phyloP scores from a whole-genome alignment of 2,329 filamentous ascomycete genomes.

The Coleophoma eucalyptorum region DNA sequence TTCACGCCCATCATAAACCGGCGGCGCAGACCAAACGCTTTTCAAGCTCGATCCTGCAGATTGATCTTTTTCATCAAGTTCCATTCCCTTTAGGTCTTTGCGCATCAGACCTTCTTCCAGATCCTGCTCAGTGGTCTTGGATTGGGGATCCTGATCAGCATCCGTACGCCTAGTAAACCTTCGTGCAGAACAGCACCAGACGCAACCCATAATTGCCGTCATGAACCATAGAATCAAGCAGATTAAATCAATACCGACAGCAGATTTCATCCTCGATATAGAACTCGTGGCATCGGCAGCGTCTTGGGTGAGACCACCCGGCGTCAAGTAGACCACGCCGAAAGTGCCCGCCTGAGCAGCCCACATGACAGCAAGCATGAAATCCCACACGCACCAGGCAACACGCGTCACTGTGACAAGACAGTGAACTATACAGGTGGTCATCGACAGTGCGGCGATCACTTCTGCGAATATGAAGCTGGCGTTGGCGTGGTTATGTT shows the following conservation, averaged over 20 bases:
- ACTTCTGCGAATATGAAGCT: constrained; percentile 64
- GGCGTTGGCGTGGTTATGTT: constrained; percentile 1
- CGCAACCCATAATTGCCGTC: constrained; percentile 1
- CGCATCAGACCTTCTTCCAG: too few species aligned
- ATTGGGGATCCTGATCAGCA: background rate
- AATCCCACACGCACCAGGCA: constrained; percentile 61
- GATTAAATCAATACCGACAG: constrained; percentile 74
- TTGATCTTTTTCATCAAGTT: too few species aligned
- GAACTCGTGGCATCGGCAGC: background rate
- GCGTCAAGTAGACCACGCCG: constrained; percentile 44
- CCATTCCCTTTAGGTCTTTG: too few species aligned
- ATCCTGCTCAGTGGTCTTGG: too few species aligned
- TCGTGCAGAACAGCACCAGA: constrained; percentile 5
- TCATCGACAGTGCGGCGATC: constrained; percentile 57
- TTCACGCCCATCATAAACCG: too few species aligned
- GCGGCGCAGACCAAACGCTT: too few species aligned
- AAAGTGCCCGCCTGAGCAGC: constrained; percentile 78
- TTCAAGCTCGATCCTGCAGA: too few species aligned
- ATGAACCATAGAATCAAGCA: constrained; percentile 70
- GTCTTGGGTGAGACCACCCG: background rate
- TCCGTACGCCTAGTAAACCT: constrained; percentile 3
- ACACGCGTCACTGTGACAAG: constrained; percentile 46
- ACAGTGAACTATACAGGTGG: constrained; percentile 64
- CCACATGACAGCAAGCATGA: constrained; percentile 70
- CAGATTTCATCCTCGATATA: constrained; percentile 63